Base-by-base conservation (phyloP, 305 asterid genomes). In the Euphrasia arctica region DNA sequence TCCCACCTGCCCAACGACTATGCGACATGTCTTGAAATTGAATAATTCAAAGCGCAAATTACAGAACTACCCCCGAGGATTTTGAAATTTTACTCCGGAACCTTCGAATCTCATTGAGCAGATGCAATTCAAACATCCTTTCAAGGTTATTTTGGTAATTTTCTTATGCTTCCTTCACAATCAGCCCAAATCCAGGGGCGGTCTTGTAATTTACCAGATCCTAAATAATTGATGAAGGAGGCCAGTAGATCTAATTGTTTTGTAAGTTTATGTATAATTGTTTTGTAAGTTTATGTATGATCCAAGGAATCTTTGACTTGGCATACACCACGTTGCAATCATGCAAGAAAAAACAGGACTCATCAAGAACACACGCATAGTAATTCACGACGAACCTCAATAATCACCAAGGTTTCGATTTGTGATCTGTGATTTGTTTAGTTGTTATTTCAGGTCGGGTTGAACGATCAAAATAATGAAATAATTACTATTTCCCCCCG, bases 311-410 rank as follows among this genome's bases (percentile, higher is more conserved):
- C 60, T 45, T 60, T 29, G 64, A 70, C 55, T 32, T 34, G 36
- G 18, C 18, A 2, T 31, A 54, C 56, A 12, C 58, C 52, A 57
- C 72, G 72, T 70, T 66, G 77, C 74, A 67, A 32, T 34, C 64
- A 67, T 70, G 67, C 80, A 70, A 59, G 66, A 61, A 76, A 4
- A 70, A 31, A 11, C 65, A 54, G 61, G 68, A 65, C 25, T 9
- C 32, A 2, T 28, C 60, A 57, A 67, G 22, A 39, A 11, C 18
- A 57, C 6, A 32, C 7, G 14, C 45, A 58, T 27, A 7, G 60
- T 27, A 54, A 54, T 54, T 54, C 58, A 54, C 36, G 34, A 54
- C 3, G 36, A 25, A 54, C 59, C n/a, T 54, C 4, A 54, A 22
- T 28, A 32, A 41, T 54, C 45, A 61, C 64, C 27, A 54, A 29